Evolutionary conservation across 176 grass and related monocot species (phyloP).

Genomic region (Bolboschoenus planiculmis): DNA sequence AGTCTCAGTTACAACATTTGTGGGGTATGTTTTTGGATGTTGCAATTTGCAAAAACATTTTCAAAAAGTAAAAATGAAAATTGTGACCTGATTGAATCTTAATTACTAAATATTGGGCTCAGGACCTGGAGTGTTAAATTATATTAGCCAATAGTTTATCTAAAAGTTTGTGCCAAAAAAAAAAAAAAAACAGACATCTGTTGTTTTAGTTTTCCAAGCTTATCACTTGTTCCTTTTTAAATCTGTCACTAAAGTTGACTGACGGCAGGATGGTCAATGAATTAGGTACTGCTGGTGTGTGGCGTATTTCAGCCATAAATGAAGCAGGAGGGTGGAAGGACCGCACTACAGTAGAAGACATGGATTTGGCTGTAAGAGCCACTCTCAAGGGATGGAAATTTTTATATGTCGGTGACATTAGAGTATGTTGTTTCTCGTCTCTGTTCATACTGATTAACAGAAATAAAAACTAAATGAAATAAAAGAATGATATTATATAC

Average conservation of each 20-base stretch:
- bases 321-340: conserved; percentile 74
- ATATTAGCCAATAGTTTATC: not conserved
- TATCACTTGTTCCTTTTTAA: not conserved
- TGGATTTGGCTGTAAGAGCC: conserved; percentile 68
- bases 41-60: not conserved
- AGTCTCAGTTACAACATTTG: not conserved
- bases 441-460: not conserved
- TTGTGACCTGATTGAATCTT: not conserved
- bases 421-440: conserved; percentile 29
- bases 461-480: not conserved
- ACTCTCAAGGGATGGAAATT: conserved; percentile 69
- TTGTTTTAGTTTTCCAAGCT: not conserved
- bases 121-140: not conserved
- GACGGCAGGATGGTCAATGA: not conserved
- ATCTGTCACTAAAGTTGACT: not conserved
- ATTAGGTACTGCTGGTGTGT: conserved; percentile 66
- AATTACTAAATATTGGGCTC: not conserved
- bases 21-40: not conserved
- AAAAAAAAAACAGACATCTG: not conserved
- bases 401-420: conserved; percentile 56
- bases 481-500: not conserved
- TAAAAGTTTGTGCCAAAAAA: not conserved
- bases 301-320: conserved; percentile 44
- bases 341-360: conserved; percentile 69
- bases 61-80: not conserved